These are phyloP conservation scores for Erythrophleum fordii DNA, from an alignment of 306 rosid species.

Conservation along the genomic window DNA sequence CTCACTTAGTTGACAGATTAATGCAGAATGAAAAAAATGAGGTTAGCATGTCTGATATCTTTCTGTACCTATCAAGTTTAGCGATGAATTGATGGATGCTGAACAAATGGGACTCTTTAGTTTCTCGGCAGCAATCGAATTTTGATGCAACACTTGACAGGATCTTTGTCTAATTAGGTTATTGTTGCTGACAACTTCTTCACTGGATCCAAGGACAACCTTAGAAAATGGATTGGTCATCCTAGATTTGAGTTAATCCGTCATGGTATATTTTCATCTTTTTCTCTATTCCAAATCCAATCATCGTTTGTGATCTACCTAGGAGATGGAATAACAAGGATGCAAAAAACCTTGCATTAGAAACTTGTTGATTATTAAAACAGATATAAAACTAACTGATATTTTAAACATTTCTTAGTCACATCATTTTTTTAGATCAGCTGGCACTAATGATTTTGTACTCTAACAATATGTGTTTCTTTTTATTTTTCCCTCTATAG, in stretches of 20 bases:
- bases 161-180: slow-evolving; percentile 45
- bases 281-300: not conserved
- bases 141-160: not conserved
- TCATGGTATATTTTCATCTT: slow-evolving; percentile 53
- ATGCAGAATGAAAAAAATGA: slow-evolving; percentile 79
- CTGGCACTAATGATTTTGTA: not conserved
- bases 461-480: not conserved
- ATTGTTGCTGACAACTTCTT: slow-evolving; percentile 75
- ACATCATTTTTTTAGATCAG: slow-evolving; percentile 15
- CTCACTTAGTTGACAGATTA: slow-evolving; percentile 74
- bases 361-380: not conserved
- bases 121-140: not conserved
- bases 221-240: slow-evolving; percentile 75
- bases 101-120: not conserved
- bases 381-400: not conserved
- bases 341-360: not conserved
- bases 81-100: not conserved
- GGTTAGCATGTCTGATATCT: slow-evolving; percentile 43
- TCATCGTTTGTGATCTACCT: not conserved
- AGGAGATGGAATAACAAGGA: not conserved
- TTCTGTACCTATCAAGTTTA: not conserved
- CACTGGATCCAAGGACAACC: slow-evolving; percentile 79
- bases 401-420: not conserved
- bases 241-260: slow-evolving; percentile 82
- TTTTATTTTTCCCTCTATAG: slow-evolving; percentile 25